Conservation (phyloP, 2,329 filamentous ascomycete genomes). For the Penicillium sp. region DNA sequence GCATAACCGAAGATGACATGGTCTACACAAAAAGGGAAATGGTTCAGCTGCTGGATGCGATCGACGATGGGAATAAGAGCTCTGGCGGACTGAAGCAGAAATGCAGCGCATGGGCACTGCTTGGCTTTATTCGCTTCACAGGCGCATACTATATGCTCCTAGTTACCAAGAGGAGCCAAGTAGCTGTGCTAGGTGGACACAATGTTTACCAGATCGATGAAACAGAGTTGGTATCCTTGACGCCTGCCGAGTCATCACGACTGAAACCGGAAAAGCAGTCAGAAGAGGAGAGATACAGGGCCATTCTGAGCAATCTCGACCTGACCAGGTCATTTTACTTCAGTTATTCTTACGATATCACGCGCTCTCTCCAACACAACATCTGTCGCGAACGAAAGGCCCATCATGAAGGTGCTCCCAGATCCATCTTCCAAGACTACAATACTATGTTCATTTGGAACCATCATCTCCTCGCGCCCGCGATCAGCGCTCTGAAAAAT, state of each 20-base stretch:
- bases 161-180: conserved; percentile 93
- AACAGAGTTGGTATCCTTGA: conserved; percentile 88
- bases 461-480: conserved; percentile 81
- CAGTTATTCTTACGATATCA: conserved; percentile 97
- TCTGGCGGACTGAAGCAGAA: conserved; percentile 89
- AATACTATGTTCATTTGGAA: conserved; percentile 99
- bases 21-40: conserved; percentile 92
- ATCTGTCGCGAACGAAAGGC: conserved; percentile 79
- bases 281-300: conserved; percentile 87
- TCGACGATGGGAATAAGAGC: conserved; percentile 91
- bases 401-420: conserved; percentile 67
- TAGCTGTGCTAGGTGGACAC: conserved; percentile 94
- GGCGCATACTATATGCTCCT: conserved; percentile 96
- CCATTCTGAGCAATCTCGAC: conserved; percentile 89
- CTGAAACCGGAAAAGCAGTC: conserved; percentile 82
- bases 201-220: conserved; percentile 95
- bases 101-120: conserved; percentile 88
- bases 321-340: conserved; percentile 94
- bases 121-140: conserved; percentile 96
- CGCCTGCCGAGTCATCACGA: conserved; percentile 69
- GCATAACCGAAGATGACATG: conserved; percentile 90
- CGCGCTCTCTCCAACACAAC: conserved; percentile 88
- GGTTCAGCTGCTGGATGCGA: conserved; percentile 88
- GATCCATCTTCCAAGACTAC: conserved; percentile 75
- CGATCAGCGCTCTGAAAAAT: conserved; percentile 71